Evolutionary conservation across 768 basidiomycete genomes (phyloP).

Genomic region (Pisolithus tinctorius): DNA sequence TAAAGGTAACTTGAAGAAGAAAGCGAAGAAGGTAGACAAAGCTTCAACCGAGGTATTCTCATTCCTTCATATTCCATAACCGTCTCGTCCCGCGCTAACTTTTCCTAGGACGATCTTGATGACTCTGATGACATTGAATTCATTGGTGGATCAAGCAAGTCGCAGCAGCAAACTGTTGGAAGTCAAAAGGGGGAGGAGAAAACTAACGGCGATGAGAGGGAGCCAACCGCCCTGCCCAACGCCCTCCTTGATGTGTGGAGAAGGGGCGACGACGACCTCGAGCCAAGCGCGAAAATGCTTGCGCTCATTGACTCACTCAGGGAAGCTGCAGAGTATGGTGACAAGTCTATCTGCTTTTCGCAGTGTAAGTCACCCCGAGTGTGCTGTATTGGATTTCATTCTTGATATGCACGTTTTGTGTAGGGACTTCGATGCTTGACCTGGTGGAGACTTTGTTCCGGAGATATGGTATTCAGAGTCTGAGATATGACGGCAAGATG

Average conservation of each 20-base stretch:
- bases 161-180: neutral
- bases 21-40: constrained; percentile 2
- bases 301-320: constrained; percentile 49
- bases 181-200: constrained; percentile 24
- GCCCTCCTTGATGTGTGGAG: constrained; percentile 48
- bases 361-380: constrained; percentile 44
- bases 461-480: constrained; percentile 48
- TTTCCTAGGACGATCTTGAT: constrained; percentile 18
- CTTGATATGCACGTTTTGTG: neutral
- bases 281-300: constrained; percentile 65
- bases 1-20: constrained; percentile 23
- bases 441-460: constrained; percentile 54
- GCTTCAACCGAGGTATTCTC: neutral
- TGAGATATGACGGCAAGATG: constrained; percentile 72
- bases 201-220: constrained; percentile 20
- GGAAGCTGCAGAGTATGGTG: constrained; percentile 51
- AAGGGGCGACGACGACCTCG: constrained; percentile 54
- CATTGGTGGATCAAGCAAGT: too few species aligned
- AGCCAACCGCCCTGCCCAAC: constrained; percentile 29
- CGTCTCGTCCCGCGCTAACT: constrained; percentile 9
- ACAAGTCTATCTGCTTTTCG: constrained; percentile 67
- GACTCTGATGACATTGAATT: constrained; percentile 19
- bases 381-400: neutral
- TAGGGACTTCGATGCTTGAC: constrained; percentile 72
- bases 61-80: neutral